A percentile compares a stretch with the other conserved stretches of the same genome.
Conservation (phyloP, 1,284 basidiomycete species). For the Heterobasidion annosum region DNA sequence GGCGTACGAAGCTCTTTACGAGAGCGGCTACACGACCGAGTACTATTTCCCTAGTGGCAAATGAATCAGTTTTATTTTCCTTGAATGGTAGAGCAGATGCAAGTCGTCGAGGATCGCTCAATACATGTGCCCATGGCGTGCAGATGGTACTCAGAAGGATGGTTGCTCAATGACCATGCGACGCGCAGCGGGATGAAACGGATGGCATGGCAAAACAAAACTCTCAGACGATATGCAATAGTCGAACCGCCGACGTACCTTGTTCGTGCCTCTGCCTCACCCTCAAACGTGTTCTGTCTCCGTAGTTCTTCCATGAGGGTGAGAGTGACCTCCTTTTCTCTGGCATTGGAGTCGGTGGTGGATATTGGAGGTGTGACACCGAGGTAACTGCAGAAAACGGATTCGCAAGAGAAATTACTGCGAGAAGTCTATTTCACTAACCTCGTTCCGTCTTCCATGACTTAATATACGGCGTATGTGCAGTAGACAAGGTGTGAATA, state of each 20-base stretch:
- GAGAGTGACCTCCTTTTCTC: conserved; percentile 76
- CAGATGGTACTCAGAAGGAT: not conserved
- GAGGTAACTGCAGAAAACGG: conserved; percentile 39
- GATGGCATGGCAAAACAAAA: not conserved
- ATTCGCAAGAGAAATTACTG: not conserved
- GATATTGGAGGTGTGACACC: conserved; percentile 92
- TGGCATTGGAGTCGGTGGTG: conserved; percentile 60
- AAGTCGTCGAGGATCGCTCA: no score
- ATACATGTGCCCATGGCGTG: not conserved
- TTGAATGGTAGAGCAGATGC: no score
- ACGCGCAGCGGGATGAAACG: not conserved
- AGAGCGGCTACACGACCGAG: conserved; percentile 85
- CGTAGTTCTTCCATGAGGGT: conserved; percentile 87
- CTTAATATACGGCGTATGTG: not conserved
- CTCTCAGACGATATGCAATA: not conserved
- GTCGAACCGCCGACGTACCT: conserved; percentile 55
- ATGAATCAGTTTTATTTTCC: not conserved
- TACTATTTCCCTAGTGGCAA: conserved; percentile 73
- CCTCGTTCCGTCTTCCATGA: conserved; percentile 9
- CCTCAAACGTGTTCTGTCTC: conserved; percentile 85
- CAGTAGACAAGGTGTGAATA: not conserved
- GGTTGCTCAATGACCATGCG: not conserved
- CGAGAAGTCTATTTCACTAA: conserved; percentile 1
- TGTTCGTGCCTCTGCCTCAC: conserved; percentile 79
- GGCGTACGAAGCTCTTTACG: conserved; percentile 91